Base-by-base conservation (phyloP, 2,329 filamentous ascomycete species). In the Westerdykella ornata region DNA sequence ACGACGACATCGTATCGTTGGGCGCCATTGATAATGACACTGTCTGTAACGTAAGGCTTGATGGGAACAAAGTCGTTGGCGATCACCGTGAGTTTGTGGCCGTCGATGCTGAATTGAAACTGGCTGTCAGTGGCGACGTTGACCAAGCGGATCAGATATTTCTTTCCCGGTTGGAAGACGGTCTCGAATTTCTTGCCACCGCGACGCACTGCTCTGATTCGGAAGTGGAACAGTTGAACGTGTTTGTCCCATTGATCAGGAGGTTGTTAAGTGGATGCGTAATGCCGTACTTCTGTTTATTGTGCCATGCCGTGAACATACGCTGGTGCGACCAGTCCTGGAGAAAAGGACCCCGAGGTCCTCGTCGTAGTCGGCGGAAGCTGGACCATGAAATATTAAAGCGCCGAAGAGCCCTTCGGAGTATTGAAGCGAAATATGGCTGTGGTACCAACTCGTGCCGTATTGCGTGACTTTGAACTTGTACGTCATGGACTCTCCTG, bases 221-320 rank as follows among this genome's bases (percentile, higher is more conserved):
- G 22, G 4, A 4, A 11, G 22, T 11, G 22, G 22, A 26, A 26
- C 22, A 26, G 3, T 54, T 52, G 47, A 59, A 69, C 1, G 62
- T 59, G 46, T 71, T 71, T 44, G 60, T 66, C 16, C 68, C 68
- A 48, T 72, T 72, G 56, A 72, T 70, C 4, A 71, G 52, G 39
- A 63, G 67, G 37, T 64, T 71, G 48, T 69, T 66, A 9, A 70
- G 50, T 37, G 49, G 54, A 26, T 50, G 45, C 47, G 48, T 54
- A 28, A 47, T 46, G 26, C 47, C 52, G 16, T 57, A 54, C 45
- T 54, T 54, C 26, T 52, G 18, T 14, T 46, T 51, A 36, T 53
- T 54, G 41, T 54, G 22, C 22, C 22, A 26, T 7, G 22, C 22
- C 8, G 22, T 26, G 12, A 26, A 51, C 43, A 14, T 45, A 48